Conservation (phyloP, 208 protist genomes). For the Acanthamoeba lenticulata region DNA sequence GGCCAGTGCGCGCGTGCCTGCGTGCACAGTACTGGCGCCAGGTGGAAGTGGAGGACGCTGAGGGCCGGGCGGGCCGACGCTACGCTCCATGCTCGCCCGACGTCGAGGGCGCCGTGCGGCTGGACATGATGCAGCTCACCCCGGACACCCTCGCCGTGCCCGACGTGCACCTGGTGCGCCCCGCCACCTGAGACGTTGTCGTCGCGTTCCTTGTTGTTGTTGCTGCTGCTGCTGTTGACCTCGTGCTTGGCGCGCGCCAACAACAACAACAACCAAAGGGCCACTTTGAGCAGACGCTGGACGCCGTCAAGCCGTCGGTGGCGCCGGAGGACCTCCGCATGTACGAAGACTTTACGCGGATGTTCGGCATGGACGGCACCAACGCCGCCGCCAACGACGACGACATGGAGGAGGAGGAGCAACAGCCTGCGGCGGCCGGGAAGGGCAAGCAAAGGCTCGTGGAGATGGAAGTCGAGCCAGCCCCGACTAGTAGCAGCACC, state of each 20-base stretch:
- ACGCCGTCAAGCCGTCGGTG: slow-evolving; percentile 8
- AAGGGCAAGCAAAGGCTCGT: slow-evolving; percentile 15
- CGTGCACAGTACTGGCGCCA: not conserved
- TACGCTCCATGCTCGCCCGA: not conserved
- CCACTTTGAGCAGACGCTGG: slow-evolving; percentile 12
- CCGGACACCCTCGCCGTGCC: slow-evolving; percentile 40
- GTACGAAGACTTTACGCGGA: slow-evolving; percentile 49
- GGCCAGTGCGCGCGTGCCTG: slow-evolving; percentile 29
- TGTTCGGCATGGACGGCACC: slow-evolving; percentile 60
- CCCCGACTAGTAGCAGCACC: not conserved
- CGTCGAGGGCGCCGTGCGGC: not conserved
- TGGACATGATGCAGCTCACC: slow-evolving; percentile 55
- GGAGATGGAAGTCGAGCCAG: not conserved
- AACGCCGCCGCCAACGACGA: not conserved
- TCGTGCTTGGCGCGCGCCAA: too few species aligned
- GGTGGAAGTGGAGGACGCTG: not conserved
- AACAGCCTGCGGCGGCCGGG: not conserved
- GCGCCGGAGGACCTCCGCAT: not conserved
- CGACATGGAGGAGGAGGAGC: not conserved
- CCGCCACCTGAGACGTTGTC: not conserved
- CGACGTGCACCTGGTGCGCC: not conserved
- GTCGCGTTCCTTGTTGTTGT: not conserved
- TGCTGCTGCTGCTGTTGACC: not conserved
- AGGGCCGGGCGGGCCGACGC: not conserved
- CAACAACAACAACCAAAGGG: not conserved